These are phyloP conservation scores for Euphrasia confusa DNA, from an alignment of 257 asterid species.

Conservation along the genomic window DNA sequence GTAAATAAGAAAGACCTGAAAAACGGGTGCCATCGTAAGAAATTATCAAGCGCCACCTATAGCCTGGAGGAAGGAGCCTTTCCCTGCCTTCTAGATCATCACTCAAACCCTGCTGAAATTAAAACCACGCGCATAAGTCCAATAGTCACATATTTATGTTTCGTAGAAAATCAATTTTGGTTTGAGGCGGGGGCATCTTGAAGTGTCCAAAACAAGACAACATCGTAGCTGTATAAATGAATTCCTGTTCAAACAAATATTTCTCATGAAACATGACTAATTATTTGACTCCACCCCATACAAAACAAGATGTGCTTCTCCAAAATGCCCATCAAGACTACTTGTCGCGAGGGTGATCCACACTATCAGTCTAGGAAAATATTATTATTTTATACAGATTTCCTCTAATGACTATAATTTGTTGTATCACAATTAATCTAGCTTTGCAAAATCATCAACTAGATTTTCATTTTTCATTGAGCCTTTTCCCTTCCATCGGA, in stretches of 20 bases:
- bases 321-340: neutral
- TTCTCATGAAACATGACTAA: neutral
- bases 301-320: neutral
- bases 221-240: neutral
- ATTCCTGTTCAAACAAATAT: neutral
- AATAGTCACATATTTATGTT: conserved; percentile 12
- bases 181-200: neutral
- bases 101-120: conserved; percentile 32
- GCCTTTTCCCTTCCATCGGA: neutral
- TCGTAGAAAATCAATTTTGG: conserved; percentile 6
- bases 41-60: conserved; percentile 77
- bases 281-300: neutral
- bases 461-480: neutral
- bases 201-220: neutral
- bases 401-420: neutral
- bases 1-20: conserved; percentile 57
- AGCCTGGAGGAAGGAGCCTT: conserved; percentile 31
- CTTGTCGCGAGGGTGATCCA: neutral
- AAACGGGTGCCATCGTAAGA: conserved; percentile 80
- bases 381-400: neutral
- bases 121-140: conserved; percentile 14
- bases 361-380: neutral
- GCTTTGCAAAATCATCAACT: neutral
- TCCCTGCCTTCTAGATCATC: conserved; percentile 29
- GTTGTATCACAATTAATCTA: neutral